phyloP scores from a whole-genome alignment of 352 stramenopile species.

The Peronospora tabacina region DNA sequence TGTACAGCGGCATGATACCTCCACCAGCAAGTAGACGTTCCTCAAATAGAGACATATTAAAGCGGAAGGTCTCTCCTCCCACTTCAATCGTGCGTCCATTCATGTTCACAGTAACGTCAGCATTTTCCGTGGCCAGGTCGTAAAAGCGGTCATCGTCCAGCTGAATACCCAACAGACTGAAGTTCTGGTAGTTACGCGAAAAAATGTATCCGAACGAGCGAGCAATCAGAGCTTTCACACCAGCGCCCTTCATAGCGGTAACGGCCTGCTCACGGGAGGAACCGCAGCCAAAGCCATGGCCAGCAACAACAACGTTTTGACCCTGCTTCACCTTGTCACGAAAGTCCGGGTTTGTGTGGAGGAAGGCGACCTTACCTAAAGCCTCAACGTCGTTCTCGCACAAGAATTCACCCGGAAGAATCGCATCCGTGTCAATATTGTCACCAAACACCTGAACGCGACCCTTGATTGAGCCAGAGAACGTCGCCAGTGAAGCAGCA shows the following conservation, averaged over 20 bases:
- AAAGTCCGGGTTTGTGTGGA: conserved; percentile 84
- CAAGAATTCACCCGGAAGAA: conserved; percentile 72
- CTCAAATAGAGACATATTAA: conserved; percentile 85
- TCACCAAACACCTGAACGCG: conserved; percentile 80
- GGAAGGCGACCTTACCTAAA: conserved; percentile 75
- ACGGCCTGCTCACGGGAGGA: conserved; percentile 82
- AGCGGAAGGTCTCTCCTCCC: conserved; percentile 62
- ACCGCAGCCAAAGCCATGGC: conserved; percentile 75
- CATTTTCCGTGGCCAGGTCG: conserved; percentile 64
- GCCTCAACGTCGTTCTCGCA: conserved; percentile 83
- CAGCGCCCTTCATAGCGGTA: conserved; percentile 71
- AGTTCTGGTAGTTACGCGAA: conserved; percentile 85
- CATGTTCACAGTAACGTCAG: conserved; percentile 77
- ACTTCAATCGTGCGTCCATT: conserved; percentile 75
- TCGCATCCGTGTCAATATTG: conserved; percentile 87
- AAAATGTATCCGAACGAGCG: conserved; percentile 86
- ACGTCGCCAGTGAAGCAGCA: conserved; percentile 31
- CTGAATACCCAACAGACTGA: conserved; percentile 75
- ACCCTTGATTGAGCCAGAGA: conserved; percentile 50
- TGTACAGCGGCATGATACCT: conserved; percentile 84
- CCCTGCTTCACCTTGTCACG: conserved; percentile 66
- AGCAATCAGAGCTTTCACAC: conserved; percentile 75
- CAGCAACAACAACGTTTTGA: conserved; percentile 69
- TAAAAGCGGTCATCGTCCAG: conserved; percentile 77
- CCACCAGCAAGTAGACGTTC: conserved; percentile 71